Conservation (phyloP, 2,329 filamentous ascomycete species). For the Penicillium sp. region DNA sequence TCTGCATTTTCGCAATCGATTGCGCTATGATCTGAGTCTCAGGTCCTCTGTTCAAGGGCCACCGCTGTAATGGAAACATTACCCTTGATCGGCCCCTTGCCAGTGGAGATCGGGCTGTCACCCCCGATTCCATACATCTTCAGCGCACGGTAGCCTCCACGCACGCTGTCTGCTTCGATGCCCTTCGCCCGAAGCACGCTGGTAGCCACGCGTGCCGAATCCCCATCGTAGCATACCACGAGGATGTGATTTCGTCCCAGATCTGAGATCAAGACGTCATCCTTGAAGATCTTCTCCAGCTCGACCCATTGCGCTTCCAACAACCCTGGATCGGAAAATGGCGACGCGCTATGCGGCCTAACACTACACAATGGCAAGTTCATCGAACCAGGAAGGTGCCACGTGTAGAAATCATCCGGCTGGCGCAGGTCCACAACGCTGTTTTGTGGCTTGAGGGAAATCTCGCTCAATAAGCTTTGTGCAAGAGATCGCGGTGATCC, state of each 20-base stretch:
- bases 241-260: slow-evolving; percentile 41
- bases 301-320: slow-evolving; percentile 51
- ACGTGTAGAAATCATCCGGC: slow-evolving; percentile 41
- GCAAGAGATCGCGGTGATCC: slow-evolving; percentile 20
- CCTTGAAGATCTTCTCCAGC: slow-evolving; percentile 46
- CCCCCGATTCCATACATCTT: slow-evolving; percentile 28
- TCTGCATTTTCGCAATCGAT: not conserved
- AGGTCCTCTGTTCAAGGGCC: slow-evolving; percentile 15
- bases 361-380: slow-evolving; percentile 46
- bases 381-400: slow-evolving; percentile 46
- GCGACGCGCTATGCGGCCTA: slow-evolving; percentile 37
- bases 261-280: slow-evolving; percentile 17
- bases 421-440: slow-evolving; percentile 49
- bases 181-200: slow-evolving; percentile 55
- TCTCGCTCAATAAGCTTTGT: slow-evolving; percentile 22
- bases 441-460: slow-evolving; percentile 29
- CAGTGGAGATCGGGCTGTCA: not conserved
- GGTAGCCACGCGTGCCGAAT: slow-evolving; percentile 54
- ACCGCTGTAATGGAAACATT: slow-evolving; percentile 19
- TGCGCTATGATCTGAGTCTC: not conserved
- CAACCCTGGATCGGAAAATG: slow-evolving; percentile 46
- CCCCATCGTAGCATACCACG: slow-evolving; percentile 55
- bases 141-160: slow-evolving; percentile 41
- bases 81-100: slow-evolving; percentile 10
- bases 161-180: slow-evolving; percentile 47